Conservation (phyloP, 768 basidiomycete species). For the Auriscalpium vulgare region DNA sequence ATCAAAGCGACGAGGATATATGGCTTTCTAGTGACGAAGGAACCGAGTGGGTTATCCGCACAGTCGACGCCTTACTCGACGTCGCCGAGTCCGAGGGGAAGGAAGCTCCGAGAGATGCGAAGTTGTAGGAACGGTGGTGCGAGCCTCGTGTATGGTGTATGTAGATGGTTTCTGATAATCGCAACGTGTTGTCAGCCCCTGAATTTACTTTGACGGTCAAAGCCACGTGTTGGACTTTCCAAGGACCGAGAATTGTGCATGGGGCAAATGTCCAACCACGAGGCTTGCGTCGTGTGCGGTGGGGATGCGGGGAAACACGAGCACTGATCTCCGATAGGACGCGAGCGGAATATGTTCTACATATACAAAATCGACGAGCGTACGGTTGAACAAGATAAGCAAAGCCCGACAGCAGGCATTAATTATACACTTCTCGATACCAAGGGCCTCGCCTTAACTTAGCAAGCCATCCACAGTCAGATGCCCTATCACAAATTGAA, state of each 20-base stretch:
- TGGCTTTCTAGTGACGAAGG: conserved; percentile 85
- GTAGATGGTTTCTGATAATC: conserved; percentile 2
- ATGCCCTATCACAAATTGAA: conserved; percentile 28
- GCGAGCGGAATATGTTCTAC: conserved; percentile 7
- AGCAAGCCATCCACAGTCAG: conserved; percentile 4
- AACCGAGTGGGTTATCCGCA: conserved; percentile 81
- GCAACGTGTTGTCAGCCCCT: neutral
- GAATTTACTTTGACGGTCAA: neutral
- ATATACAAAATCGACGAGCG: conserved; percentile 12
- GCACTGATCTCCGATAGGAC: conserved; percentile 11
- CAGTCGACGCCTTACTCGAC: conserved; percentile 74
- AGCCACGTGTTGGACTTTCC: no score
- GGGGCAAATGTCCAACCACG: no score
- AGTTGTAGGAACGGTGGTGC: conserved; percentile 38
- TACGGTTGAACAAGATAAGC: conserved; percentile 16
- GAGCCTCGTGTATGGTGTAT: conserved; percentile 1
- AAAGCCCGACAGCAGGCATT: conserved; percentile 8
- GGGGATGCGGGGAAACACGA: conserved; percentile 4
- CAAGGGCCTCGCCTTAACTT: conserved; percentile 11
- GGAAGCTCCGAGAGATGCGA: conserved; percentile 33
- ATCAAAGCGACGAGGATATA: conserved; percentile 58
- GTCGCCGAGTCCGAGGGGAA: conserved; percentile 39
- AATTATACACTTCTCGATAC: conserved; percentile 5
- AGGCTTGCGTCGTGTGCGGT: conserved; percentile 4
- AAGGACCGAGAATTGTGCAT: no score